Base-by-base conservation (phyloP, 179 eudicot genomes). In the Pouteria campechiana region DNA sequence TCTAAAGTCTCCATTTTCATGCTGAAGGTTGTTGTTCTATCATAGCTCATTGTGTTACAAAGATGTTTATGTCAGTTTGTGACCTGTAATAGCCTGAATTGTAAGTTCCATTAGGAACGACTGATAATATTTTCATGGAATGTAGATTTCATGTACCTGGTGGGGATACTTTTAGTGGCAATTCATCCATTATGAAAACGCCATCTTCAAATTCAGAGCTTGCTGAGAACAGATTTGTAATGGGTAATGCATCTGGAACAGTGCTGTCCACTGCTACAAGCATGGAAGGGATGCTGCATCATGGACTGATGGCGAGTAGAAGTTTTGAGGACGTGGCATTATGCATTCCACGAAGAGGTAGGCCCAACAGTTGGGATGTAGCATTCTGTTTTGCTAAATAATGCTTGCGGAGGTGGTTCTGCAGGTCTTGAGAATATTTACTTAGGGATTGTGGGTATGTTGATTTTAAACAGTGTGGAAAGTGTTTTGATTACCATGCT, bases 391-490 rank as follows among this genome's bases (percentile, higher is more conserved):
- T n/a, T n/a, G n/a, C n/a, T n/a, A n/a, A n/a, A n/a, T n/a, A n/a
- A n/a, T n/a, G n/a, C n/a, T n/a, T n/a, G n/a, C 19, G 51, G 71
- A 62, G 57, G 52, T 74, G 18, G 71, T 79, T 57, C 67, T 80
- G 55, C 69, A 69, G 64, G 68, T 72, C 50, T 86, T 83, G 48
- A 79, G 67, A 55, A 90, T 72, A 29, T 79, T 44, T 60, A 42
- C 54, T 73, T 52, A 67, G 61, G 27, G 78, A 80, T 43, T 84
- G 92, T 54, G 83, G 92, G 97, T 64, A 20, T 48, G 92, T 77
- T 20, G 84, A 83, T 54, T 83, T 78, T 54, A 58, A 70, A 41
- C 82, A 62, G 41, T 80, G 76, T 12, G 49, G 55, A 41, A 67
- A 41, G 27, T 61, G 73, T 25, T 55, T 60, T 46, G 81, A 83